A percentile compares a stretch with the other conserved stretches of the same genome.
These are phyloP conservation scores for Echinosophora koreensis DNA, from an alignment of 306 rosid species.

Conservation along the genomic window DNA sequence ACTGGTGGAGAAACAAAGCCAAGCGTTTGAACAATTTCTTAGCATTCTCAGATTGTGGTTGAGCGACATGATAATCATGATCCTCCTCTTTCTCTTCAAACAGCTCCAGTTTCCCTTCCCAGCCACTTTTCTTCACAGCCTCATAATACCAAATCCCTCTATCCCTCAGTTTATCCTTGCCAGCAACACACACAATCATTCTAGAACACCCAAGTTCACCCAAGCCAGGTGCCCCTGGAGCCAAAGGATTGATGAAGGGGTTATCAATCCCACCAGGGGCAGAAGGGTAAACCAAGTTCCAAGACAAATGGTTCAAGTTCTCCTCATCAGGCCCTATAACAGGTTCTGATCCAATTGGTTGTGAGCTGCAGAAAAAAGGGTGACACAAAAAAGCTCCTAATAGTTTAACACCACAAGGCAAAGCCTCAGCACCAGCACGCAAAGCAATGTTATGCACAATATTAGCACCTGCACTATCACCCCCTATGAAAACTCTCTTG, in stretches of 20 bases:
- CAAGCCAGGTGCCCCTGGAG: slow-evolving; percentile 53
- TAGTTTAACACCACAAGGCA: slow-evolving; percentile 46
- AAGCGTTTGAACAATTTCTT: slow-evolving; percentile 13
- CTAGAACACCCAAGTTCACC: slow-evolving; percentile 50
- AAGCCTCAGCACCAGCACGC: slow-evolving; percentile 53
- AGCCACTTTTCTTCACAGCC: slow-evolving; percentile 47
- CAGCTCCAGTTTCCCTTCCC: slow-evolving; percentile 56
- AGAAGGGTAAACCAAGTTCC: slow-evolving; percentile 55
- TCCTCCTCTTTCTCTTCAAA: slow-evolving; percentile 46
- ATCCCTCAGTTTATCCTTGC: slow-evolving; percentile 46
- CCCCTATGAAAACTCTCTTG: slow-evolving; percentile 53
- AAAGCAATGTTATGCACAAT: slow-evolving; percentile 60
- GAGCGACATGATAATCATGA: slow-evolving; percentile 48
- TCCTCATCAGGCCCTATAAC: background rate
- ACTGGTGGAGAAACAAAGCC: slow-evolving; percentile 29
- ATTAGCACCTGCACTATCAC: slow-evolving; percentile 71
- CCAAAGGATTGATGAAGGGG: slow-evolving; percentile 50
- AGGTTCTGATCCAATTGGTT: slow-evolving; percentile 46
- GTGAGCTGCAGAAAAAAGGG: slow-evolving; percentile 56
- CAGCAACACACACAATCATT: slow-evolving; percentile 53
- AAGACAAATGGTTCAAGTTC: background rate
- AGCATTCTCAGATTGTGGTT: slow-evolving; percentile 39
- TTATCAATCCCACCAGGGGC: slow-evolving; percentile 55
- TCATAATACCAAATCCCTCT: slow-evolving; percentile 55
- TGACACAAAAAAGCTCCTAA: slow-evolving; percentile 52